A percentile compares a stretch with the other conserved stretches of the same genome.
These are phyloP conservation scores for Globisporangium paroecandrum DNA, from an alignment of 352 stramenopile species.

Conservation along the genomic window DNA sequence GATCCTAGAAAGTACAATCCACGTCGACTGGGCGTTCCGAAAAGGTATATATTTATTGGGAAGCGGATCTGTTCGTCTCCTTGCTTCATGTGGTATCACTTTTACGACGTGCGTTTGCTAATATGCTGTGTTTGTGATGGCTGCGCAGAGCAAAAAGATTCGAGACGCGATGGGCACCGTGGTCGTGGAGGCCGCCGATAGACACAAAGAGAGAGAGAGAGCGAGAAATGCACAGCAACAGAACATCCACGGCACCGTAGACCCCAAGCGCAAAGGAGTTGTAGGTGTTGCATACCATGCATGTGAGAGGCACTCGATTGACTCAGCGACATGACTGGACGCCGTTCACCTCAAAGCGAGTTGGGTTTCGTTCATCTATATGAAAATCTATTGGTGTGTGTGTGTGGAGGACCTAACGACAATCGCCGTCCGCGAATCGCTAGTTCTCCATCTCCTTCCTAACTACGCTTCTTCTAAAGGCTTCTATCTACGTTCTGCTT, in stretches of 20 bases:
- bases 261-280: not conserved
- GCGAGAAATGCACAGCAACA: not conserved
- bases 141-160: slow-evolving; percentile 14
- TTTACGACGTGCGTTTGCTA: not conserved
- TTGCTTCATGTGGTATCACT: not conserved
- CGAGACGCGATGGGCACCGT: slow-evolving; percentile 31
- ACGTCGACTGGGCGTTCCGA: slow-evolving; percentile 94
- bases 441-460: not conserved
- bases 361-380: not conserved
- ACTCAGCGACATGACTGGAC: not conserved
- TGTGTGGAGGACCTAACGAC: not conserved
- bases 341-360: not conserved
- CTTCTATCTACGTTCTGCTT: not conserved
- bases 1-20: slow-evolving; percentile 87
- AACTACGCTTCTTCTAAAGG: slow-evolving; percentile 7
- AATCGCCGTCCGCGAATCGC: not conserved
- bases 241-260: not conserved
- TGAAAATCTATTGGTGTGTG: slow-evolving; percentile 9
- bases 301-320: not conserved
- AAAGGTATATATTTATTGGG: slow-evolving; percentile 33
- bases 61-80: not conserved
- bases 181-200: slow-evolving; percentile 49
- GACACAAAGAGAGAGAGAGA: slow-evolving; percentile 6
- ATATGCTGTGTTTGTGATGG: slow-evolving; percentile 8
- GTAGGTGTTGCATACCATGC: not conserved